These are phyloP conservation scores for Xylaria digitata DNA, from an alignment of 2,329 filamentous ascomycete genomes.

Conservation along the genomic window DNA sequence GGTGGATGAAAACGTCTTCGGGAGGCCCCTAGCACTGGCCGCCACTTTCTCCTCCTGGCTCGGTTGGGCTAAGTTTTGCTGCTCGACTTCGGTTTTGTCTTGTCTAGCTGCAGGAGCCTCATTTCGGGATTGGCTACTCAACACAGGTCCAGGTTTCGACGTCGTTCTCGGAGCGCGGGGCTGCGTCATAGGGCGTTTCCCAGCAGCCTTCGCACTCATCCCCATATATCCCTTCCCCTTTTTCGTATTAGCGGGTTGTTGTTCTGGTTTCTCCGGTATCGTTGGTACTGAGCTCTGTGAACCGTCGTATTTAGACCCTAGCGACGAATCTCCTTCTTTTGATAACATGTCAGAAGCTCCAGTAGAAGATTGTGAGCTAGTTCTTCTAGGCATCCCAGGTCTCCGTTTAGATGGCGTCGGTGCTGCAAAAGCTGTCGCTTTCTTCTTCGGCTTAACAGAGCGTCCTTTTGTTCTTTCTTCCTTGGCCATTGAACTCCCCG, in stretches of 20 bases:
- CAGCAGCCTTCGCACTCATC: conserved; percentile 60
- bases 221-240: conserved; percentile 36
- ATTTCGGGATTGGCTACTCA: conserved; percentile 17
- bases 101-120: conserved; percentile 6
- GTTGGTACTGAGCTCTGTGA: conserved; percentile 44
- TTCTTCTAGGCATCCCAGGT: conserved; percentile 58
- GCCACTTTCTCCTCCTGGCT: conserved; percentile 12
- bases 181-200: conserved; percentile 57
- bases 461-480: conserved; percentile 44
- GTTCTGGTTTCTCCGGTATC: conserved; percentile 47
- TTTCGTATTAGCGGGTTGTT: conserved; percentile 17
- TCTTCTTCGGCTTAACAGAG: conserved; percentile 49
- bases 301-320: conserved; percentile 40
- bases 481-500: conserved; percentile 40
- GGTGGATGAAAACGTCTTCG: neutral
- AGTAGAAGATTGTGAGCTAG: conserved; percentile 61
- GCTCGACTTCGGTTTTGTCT: conserved; percentile 12
- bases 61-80: conserved; percentile 15
- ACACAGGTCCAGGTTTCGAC: conserved; percentile 28
- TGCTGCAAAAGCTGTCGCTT: conserved; percentile 56
- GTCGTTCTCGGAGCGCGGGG: conserved; percentile 33
- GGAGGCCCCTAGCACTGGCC: neutral
- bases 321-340: conserved; percentile 49
- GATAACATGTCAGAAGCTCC: conserved; percentile 50
- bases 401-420: conserved; percentile 59